Conservation (phyloP, 805 yeast genomes). For the Yamadazyma akitaensis region DNA sequence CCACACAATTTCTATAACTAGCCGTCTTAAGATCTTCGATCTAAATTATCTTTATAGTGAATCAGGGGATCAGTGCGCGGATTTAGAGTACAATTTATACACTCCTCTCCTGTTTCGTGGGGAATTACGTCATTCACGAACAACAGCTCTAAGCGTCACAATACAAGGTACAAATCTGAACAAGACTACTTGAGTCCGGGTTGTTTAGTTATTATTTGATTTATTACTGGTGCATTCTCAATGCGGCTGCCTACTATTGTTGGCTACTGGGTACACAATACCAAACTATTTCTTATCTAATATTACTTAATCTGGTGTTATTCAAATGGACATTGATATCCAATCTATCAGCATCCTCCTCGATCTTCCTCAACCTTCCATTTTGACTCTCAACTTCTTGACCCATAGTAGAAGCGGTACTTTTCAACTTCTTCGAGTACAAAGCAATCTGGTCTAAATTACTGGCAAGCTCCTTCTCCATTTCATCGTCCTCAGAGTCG, state of each 20-base stretch:
- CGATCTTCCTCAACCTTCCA: slow-evolving; percentile 65
- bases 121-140: not conserved
- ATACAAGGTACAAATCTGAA: not conserved
- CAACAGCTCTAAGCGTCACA: not conserved
- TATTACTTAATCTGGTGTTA: slow-evolving; percentile 61
- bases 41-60: not conserved
- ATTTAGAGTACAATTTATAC: not conserved
- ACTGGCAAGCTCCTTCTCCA: slow-evolving; percentile 82
- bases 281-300: slow-evolving; percentile 14
- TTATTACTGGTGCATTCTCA: not conserved
- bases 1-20: not conserved
- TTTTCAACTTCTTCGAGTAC: slow-evolving; percentile 66
- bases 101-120: not conserved
- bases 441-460: slow-evolving; percentile 77
- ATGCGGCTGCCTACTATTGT: not conserved
- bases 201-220: too few relatives aligned
- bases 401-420: slow-evolving; percentile 68
- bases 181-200: too few relatives aligned
- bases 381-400: slow-evolving; percentile 81
- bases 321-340: slow-evolving; percentile 83
- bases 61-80: not conserved
- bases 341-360: slow-evolving; percentile 77
- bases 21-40: not conserved
- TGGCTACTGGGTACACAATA: too few relatives aligned
- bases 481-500: slow-evolving; percentile 88